Evolutionary conservation across 257 asterid species (phyloP).

Genomic region (Solanum clarkiae): DNA sequence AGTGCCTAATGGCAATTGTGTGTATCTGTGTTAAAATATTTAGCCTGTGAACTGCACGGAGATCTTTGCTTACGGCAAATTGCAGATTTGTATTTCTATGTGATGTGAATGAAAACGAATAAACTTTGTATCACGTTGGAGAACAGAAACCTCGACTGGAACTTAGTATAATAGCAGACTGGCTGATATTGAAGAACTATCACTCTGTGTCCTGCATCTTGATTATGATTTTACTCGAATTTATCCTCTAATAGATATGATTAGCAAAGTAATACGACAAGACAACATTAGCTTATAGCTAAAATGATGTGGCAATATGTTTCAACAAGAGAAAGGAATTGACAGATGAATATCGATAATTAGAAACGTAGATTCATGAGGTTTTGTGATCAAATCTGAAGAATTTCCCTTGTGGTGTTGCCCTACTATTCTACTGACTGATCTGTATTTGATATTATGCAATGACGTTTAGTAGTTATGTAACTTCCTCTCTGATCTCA

Average conservation of each 20-base stretch:
- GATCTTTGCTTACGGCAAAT: not conserved
- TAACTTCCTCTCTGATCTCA: not conserved
- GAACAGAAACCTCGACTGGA: not conserved
- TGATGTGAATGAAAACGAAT: not conserved
- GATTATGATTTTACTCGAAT: not conserved
- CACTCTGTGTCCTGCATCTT: not conserved
- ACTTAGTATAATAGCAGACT: not conserved
- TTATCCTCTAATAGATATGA: not conserved
- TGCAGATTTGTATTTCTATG: not conserved
- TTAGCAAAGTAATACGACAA: not conserved
- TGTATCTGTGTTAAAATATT: not conserved
- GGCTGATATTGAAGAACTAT: not conserved
- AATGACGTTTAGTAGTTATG: not conserved
- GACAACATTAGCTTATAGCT: not conserved
- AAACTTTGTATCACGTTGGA: not conserved
- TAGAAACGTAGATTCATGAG: not conserved
- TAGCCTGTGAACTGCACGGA: too few relatives aligned
- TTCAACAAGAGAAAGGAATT: not conserved
- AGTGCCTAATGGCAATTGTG: not conserved
- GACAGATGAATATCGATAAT: not conserved
- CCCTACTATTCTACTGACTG: not conserved
- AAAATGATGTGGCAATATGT: not conserved
- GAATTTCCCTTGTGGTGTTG: not conserved
- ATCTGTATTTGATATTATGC: not conserved
- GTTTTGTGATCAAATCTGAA: not conserved